Conservation (phyloP, 371 early-diverging fungal genomes). For the Mortierella sp. region DNA sequence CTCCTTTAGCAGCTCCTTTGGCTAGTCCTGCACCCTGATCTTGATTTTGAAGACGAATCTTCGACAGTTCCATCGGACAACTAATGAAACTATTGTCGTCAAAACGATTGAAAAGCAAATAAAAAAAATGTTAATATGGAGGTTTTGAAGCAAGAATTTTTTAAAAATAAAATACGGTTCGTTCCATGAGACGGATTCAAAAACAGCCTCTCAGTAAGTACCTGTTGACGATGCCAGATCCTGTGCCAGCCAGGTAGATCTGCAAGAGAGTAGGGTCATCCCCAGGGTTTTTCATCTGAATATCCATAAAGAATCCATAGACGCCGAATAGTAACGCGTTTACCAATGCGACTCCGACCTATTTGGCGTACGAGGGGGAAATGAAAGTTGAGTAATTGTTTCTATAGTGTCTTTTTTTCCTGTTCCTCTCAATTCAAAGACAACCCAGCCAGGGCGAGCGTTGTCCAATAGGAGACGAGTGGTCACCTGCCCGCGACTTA, state of each 20-base stretch:
- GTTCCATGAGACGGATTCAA: not conserved
- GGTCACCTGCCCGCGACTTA: slow-evolving; percentile 35
- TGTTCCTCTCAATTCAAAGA: too few relatives aligned
- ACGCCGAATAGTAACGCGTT: slow-evolving; percentile 81
- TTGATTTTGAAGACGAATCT: slow-evolving; percentile 75
- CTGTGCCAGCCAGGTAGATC: slow-evolving; percentile 75
- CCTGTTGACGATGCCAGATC: slow-evolving; percentile 76
- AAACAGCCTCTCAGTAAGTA: slow-evolving; percentile 24
- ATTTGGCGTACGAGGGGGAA: slow-evolving; percentile 14
- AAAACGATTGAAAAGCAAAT: not conserved
- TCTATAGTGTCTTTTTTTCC: not conserved
- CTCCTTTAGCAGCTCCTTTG: not conserved
- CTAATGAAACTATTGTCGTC: slow-evolving; percentile 63
- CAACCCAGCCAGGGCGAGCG: not conserved
- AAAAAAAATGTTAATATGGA: not conserved
- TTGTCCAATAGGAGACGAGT: slow-evolving; percentile 25
- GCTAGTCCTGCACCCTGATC: slow-evolving; percentile 30
- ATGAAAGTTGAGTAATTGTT: not conserved
- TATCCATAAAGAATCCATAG: slow-evolving; percentile 68
- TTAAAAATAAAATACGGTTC: not conserved
- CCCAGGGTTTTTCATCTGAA: slow-evolving; percentile 59
- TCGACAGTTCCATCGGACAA: slow-evolving; percentile 78
- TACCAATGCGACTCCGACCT: slow-evolving; percentile 76
- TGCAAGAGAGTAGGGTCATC: slow-evolving; percentile 58
- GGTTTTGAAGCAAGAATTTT: not conserved